Evolutionary conservation across 805 yeast species (phyloP), one percentile per base, ranked within the genome.

Genomic region (Kurtzmaniella cleridarum): DNA sequence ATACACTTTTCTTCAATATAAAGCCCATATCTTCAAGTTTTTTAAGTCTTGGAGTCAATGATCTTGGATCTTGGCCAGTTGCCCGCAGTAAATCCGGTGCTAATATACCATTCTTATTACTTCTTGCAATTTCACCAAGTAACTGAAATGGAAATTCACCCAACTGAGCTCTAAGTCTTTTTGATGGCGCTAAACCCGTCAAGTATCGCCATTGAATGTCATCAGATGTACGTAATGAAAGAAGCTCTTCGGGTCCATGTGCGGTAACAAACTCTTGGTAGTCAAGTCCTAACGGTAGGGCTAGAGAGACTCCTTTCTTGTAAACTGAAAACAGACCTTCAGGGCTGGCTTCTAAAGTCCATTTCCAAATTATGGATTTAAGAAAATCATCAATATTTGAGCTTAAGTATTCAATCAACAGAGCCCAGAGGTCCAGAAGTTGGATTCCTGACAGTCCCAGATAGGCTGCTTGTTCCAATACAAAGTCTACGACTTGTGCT

Each of bases 41-140:
- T 48, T 75, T 78, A 38, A 82, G 62, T 47, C 93, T 67, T 1
- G 78, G 66, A 0, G 89, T 79, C 30, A 82, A 64, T 41, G 89
- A 81, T 45, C 91, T 69, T 13, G 81, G 75, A 49, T 84, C 93
- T 57, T 84, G 93, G 7, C 75, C 75, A 0, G 89, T 75, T 14
- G 60, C 65, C 30, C 63, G 60, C 2, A 80, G 74, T 41, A 84
- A 62, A 18, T 76, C 78, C 24, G 77, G 61, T 0, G 90, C 75
- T 35, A 75, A 68, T 12, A 83, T 75, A 8, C 93, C 93, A 1
- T 56, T 49, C 0, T 66, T 59, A 17, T 78, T 78, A 24, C 74
- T 54, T 42, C 69, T 73, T 0, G 89, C 84, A 38, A 84, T 79
- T 35, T 75, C 79, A 36, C 77, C 62, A 15, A 84, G 54, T 30